phyloP scores from a whole-genome alignment of 768 basidiomycete genomes.

The Lentinula aciculospora region DNA sequence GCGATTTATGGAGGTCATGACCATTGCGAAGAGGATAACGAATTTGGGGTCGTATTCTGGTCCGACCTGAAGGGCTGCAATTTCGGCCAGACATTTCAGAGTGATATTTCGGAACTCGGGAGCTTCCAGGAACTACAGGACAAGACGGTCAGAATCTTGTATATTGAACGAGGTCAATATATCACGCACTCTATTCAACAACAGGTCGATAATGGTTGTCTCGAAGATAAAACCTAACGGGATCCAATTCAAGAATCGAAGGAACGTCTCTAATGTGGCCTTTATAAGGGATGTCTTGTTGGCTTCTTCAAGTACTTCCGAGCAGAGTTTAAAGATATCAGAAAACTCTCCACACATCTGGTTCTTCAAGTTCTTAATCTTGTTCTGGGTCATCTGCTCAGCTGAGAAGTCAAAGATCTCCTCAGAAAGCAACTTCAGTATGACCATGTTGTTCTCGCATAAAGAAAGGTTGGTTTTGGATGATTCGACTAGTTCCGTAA shows the following conservation, averaged over 20 bases:
- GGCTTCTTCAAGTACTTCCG: constrained; percentile 95
- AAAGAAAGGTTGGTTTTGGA: constrained; percentile 94
- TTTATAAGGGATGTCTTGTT: constrained; percentile 92
- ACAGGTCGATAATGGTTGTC: constrained; percentile 91
- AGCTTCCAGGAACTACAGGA: constrained; percentile 83
- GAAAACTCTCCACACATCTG: constrained; percentile 97
- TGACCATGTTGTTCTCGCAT: constrained; percentile 99
- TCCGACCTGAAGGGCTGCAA: constrained; percentile 89
- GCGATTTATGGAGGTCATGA: constrained; percentile 94
- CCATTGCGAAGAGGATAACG: constrained; percentile 94
- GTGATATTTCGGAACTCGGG: constrained; percentile 97
- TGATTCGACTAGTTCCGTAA: constrained; percentile 93
- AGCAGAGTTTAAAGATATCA: constrained; percentile 96
- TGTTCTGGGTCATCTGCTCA: constrained; percentile 97
- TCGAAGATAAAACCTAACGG: constrained; percentile 99
- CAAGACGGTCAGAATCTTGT: constrained; percentile 8
- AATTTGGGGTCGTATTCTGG: constrained; percentile 98
- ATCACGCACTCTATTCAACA: constrained; percentile 78
- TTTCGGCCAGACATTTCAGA: constrained; percentile 93
- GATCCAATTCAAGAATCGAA: constrained; percentile 98
- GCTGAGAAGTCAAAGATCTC: constrained; percentile 99
- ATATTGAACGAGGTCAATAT: constrained; percentile 6
- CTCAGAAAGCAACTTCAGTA: constrained; percentile 93
- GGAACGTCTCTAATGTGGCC: constrained; percentile 89
- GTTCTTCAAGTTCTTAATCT: constrained; percentile 96